Evolutionary conservation across 306 rosid genomes (phyloP), one percentile per base, ranked within the genome.

Genomic region (Ormosia emarginata): DNA sequence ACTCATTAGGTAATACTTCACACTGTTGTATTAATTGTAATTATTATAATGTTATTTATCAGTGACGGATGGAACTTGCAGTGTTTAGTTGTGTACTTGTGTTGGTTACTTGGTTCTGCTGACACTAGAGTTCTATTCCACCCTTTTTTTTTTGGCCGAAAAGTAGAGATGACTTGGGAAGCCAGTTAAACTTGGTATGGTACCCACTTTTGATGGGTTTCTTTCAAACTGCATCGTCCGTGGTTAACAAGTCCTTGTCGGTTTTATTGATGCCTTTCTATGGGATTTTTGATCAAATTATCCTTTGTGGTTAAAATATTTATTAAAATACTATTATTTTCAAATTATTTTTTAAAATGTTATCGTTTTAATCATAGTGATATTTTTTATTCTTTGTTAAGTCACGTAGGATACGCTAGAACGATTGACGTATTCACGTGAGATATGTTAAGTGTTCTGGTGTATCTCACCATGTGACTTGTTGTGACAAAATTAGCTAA

Each of bases 1-100:
- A 78, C 70, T 39, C 12, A 82, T 81, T 82, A 74, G 88, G 85
- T 79, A 65, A 61, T 33, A 29, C 43, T 24, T 83, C 85, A 67
- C 85, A 68, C 64, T 77, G 2, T 29, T 37, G 70, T 55, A 77
- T 33, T 71, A 44, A 74, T 49, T 74, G 62, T 63, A 30, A 11
- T 12, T 58, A 29, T 72, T 79, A 24, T 56, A 56, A 47, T 32
- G 15, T 40, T 63, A 39, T 46, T 17, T 74, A 71, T 24, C 5
- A 57, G 24, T 65, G 62, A 57, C 75, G 63, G 30, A 74, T 52
- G 75, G 79, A 50, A 71, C 34, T 34, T 11, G 40, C 10, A 24
- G 46, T 30, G 74, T 44, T 59, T 67, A 32, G 63, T 67, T 17
- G 71, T 17, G 15, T 67, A 32, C 55, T 67, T 17, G 71, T 17